These are phyloP conservation scores for Trichoderma sp. DNA, from an alignment of 2,329 filamentous ascomycete species.

Conservation along the genomic window DNA sequence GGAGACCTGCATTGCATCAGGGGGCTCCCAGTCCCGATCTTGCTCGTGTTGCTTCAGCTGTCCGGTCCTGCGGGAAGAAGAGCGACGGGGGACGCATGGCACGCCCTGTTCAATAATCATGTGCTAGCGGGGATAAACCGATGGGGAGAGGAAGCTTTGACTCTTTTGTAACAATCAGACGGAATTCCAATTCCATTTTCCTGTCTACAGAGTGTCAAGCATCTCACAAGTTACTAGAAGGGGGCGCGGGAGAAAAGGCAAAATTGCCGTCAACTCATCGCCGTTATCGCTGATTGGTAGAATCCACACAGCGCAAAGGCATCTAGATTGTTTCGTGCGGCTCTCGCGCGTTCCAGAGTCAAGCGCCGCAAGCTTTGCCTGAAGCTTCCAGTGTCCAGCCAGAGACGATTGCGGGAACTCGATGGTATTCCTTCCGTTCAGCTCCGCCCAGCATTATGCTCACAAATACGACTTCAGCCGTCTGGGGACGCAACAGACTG, in stretches of 20 bases:
- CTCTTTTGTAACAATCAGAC: background rate
- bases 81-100: background rate
- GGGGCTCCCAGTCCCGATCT: slow-evolving; percentile 1
- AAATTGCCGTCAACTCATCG: background rate
- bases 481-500: background rate
- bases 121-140: background rate
- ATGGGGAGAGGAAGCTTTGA: background rate
- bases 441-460: background rate
- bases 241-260: background rate
- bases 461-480: background rate
- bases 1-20: slow-evolving; percentile 18
- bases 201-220: background rate
- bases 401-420: background rate
- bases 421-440: background rate
- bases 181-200: background rate
- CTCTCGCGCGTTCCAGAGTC: background rate
- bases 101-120: background rate
- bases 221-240: background rate
- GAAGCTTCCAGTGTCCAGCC: background rate
- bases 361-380: background rate
- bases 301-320: background rate
- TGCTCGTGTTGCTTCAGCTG: slow-evolving; percentile 11
- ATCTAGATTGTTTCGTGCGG: background rate
- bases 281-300: background rate
- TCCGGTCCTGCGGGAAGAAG: background rate